phyloP scores from a whole-genome alignment of 1,139 yeast genomes.

The Taphrina pruni region DNA sequence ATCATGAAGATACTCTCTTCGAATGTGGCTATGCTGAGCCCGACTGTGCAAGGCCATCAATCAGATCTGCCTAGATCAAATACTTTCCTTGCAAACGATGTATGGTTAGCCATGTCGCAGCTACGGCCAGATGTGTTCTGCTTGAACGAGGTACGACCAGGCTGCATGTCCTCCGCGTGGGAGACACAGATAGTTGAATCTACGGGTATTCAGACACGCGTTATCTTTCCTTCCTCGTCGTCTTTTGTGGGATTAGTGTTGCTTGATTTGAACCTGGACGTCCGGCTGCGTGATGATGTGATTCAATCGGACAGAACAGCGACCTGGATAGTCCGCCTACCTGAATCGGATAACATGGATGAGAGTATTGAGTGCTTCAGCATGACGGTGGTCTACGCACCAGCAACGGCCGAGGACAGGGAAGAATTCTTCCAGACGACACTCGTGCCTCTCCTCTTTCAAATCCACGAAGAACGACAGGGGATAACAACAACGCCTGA shows the following conservation, averaged over 20 bases:
- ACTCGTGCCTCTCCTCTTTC: background rate
- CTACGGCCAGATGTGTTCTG: background rate
- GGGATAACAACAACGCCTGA: background rate
- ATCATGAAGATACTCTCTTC: slow-evolving; percentile 9
- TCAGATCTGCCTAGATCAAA: background rate
- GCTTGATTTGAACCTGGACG: slow-evolving; percentile 3
- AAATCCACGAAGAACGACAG: background rate
- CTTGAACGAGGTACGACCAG: slow-evolving; percentile 20
- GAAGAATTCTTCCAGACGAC: background rate
- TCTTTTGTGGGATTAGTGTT: slow-evolving; percentile 9
- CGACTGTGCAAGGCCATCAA: background rate
- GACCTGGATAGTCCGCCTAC: background rate
- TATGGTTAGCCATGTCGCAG: background rate
- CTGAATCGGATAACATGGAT: too few species aligned
- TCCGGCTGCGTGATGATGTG: slow-evolving; percentile 2
- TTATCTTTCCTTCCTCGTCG: slow-evolving; percentile 13
- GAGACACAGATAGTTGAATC: slow-evolving; percentile 1
- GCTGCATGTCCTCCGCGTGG: slow-evolving; percentile 2
- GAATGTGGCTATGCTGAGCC: slow-evolving; percentile 15
- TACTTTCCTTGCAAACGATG: slow-evolving; percentile 5
- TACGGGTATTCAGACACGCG: background rate
- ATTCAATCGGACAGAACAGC: slow-evolving; percentile 8
- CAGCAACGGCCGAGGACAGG: background rate
- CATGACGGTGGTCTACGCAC: slow-evolving; percentile 9
- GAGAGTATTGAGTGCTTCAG: too few species aligned